Percentiles rank a stretch among this genome's conserved stretches.
These are phyloP conservation scores for Lablab purpureus DNA, from an alignment of 306 rosid genomes.

Conservation along the genomic window DNA sequence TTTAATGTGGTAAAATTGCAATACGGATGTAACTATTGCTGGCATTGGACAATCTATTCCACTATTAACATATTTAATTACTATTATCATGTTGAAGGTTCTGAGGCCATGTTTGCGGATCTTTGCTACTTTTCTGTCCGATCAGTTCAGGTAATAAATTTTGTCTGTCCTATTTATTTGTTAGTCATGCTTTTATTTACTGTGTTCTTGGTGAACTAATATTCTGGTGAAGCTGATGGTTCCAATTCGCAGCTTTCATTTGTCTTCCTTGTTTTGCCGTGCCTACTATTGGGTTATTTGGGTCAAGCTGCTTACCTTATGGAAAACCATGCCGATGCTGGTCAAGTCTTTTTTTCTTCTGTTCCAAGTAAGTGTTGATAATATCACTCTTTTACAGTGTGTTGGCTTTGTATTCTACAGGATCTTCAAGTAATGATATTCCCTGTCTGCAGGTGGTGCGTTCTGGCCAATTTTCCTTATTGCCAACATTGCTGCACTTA, in stretches of 20 bases:
- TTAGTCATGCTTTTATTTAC: constrained; percentile 17
- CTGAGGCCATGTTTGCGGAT: constrained; percentile 99
- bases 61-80: constrained; percentile 10
- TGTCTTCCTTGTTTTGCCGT: constrained; percentile 92
- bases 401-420: constrained; percentile 33
- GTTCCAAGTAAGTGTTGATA: constrained; percentile 73
- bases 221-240: constrained; percentile 39
- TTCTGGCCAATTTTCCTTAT: constrained; percentile 86
- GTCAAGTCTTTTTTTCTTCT: constrained; percentile 76
- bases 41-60: constrained; percentile 20
- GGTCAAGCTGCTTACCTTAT: constrained; percentile 99
- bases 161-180: constrained; percentile 22
- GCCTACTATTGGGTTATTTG: constrained; percentile 95
- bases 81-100: constrained; percentile 68
- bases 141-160: constrained; percentile 85
- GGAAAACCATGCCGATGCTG: constrained; percentile 68
- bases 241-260: constrained; percentile 85
- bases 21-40: constrained; percentile 1
- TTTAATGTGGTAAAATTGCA: constrained; percentile 23
- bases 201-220: constrained; percentile 25
- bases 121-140: constrained; percentile 95
- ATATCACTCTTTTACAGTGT: constrained; percentile 28
- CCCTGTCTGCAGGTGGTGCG: constrained; percentile 66
- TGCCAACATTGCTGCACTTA: constrained; percentile 90
- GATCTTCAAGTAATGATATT: constrained; percentile 37